Conservation (phyloP, 768 basidiomycete genomes). For the Flagelloscypha sp. region DNA sequence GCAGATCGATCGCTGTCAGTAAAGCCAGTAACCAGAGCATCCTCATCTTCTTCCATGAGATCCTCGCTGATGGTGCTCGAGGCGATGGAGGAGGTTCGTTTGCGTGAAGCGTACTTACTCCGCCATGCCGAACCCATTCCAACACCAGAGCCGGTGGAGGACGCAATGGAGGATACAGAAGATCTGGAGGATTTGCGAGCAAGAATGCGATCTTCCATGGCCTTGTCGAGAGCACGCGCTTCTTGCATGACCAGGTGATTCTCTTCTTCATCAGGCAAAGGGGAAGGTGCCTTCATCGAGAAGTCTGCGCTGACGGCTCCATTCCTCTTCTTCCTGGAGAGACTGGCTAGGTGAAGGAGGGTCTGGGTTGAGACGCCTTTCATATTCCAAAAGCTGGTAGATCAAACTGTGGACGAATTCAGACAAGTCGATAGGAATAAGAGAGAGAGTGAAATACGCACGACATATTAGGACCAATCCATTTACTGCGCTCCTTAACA, state of each 20-base stretch:
- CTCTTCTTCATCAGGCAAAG: slow-evolving; percentile 51
- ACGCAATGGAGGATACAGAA: slow-evolving; percentile 43
- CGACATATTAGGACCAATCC: slow-evolving; percentile 93
- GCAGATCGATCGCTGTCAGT: slow-evolving; percentile 32
- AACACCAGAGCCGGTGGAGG: slow-evolving; percentile 35
- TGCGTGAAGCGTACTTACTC: slow-evolving; percentile 54
- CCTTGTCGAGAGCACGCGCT: slow-evolving; percentile 76
- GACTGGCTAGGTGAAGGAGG: slow-evolving; percentile 43
- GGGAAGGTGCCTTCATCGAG: slow-evolving; percentile 49
- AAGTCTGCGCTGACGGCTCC: slow-evolving; percentile 60
- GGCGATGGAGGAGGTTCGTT: slow-evolving; percentile 68
- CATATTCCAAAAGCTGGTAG: slow-evolving; percentile 90
- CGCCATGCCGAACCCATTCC: slow-evolving; percentile 64
- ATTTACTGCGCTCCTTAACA: slow-evolving; percentile 83
- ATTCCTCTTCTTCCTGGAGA: slow-evolving; percentile 68
- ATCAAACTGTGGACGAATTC: slow-evolving; percentile 54
- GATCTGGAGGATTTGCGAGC: slow-evolving; percentile 67
- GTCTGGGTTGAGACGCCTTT: slow-evolving; percentile 56
- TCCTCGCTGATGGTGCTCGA: slow-evolving; percentile 77
- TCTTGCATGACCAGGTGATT: slow-evolving; percentile 58
- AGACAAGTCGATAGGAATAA: slow-evolving; percentile 9
- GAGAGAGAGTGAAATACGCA: slow-evolving; percentile 35
- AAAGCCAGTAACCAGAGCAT: slow-evolving; percentile 71
- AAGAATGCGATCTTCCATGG: slow-evolving; percentile 77
- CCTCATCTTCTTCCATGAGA: slow-evolving; percentile 77